Conservation (phyloP, 495 filamentous ascomycete species). For the Bathelium albidoporum region DNA sequence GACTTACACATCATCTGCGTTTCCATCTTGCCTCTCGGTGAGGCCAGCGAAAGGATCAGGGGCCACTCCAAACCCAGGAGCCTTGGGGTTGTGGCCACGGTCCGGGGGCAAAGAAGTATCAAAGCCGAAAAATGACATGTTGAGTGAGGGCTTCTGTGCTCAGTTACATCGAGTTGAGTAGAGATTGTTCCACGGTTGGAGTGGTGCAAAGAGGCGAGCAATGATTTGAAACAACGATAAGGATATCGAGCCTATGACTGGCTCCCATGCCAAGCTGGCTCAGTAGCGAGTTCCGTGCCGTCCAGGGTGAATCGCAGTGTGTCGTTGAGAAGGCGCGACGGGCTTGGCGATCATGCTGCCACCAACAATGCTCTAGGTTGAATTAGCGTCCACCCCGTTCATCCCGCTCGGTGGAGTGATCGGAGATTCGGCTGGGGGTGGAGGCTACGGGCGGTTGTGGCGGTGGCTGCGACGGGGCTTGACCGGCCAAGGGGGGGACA, state of each 20-base stretch:
- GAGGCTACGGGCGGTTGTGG: background rate
- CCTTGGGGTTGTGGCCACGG: slow-evolving; percentile 42
- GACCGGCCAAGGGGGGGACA: background rate
- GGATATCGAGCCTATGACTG: too few species aligned
- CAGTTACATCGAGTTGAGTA: too few species aligned
- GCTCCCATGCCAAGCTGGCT: too few species aligned
- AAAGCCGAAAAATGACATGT: slow-evolving; percentile 88
- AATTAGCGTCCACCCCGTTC: background rate
- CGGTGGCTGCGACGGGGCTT: background rate
- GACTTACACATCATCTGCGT: slow-evolving; percentile 64
- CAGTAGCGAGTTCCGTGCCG: too few species aligned
- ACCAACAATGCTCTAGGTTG: background rate
- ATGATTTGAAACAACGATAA: too few species aligned
- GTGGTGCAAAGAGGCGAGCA: too few species aligned
- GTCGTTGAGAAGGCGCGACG: too few species aligned
- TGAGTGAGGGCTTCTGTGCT: too few species aligned
- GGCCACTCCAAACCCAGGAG: slow-evolving; percentile 68
- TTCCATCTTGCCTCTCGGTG: slow-evolving; percentile 37
- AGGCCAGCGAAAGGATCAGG: slow-evolving; percentile 85
- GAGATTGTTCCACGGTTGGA: too few species aligned
- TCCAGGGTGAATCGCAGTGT: too few species aligned
- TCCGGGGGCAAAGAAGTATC: slow-evolving; percentile 56
- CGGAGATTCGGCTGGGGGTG: background rate
- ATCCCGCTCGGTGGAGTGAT: background rate
- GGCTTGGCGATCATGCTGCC: too few species aligned